Percentiles rank a stretch among this genome's conserved stretches.
Conservation (phyloP, 768 basidiomycete genomes). For the Russula olivacea region DNA sequence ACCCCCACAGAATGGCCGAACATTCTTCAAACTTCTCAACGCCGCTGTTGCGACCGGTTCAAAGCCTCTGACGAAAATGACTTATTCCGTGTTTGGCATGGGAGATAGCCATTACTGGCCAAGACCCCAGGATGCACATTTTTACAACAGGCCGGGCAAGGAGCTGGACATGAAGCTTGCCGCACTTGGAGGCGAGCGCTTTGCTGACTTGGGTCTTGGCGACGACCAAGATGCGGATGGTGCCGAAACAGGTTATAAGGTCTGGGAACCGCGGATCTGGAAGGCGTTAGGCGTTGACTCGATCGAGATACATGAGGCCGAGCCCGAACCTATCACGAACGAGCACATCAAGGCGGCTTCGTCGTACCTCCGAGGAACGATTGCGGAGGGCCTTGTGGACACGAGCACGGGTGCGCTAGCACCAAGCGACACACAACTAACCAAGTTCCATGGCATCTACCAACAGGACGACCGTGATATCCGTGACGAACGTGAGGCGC, state of each 20-base stretch:
- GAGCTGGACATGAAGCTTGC: slow-evolving; percentile 80
- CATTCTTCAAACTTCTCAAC: slow-evolving; percentile 80
- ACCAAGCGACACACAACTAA: slow-evolving; percentile 85
- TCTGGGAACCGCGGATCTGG: slow-evolving; percentile 94
- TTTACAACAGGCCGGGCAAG: slow-evolving; percentile 95
- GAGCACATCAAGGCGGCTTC: slow-evolving; percentile 99
- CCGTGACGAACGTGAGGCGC: slow-evolving; percentile 87
- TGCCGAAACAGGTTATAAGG: slow-evolving; percentile 89
- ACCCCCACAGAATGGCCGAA: slow-evolving; percentile 92
- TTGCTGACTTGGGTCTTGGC: slow-evolving; percentile 75
- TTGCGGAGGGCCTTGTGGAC: slow-evolving; percentile 85
- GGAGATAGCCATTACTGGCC: slow-evolving; percentile 99
- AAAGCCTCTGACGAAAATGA: slow-evolving; percentile 54
- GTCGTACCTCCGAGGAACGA: slow-evolving; percentile 90
- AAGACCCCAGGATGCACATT: slow-evolving; percentile 90
- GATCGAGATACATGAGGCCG: slow-evolving; percentile 83
- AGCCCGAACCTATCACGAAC: slow-evolving; percentile 96
- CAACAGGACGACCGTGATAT: slow-evolving; percentile 99
- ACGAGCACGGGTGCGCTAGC: slow-evolving; percentile 85
- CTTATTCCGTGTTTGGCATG: slow-evolving; percentile 85
- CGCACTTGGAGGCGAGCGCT: slow-evolving; percentile 70
- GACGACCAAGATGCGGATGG: slow-evolving; percentile 99
- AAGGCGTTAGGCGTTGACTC: slow-evolving; percentile 88
- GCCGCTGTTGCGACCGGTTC: slow-evolving; percentile 56
- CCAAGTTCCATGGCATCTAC: slow-evolving; percentile 97